phyloP scores from a whole-genome alignment of 2,329 filamentous ascomycete species.

The Myriosclerotinia curreyana region DNA sequence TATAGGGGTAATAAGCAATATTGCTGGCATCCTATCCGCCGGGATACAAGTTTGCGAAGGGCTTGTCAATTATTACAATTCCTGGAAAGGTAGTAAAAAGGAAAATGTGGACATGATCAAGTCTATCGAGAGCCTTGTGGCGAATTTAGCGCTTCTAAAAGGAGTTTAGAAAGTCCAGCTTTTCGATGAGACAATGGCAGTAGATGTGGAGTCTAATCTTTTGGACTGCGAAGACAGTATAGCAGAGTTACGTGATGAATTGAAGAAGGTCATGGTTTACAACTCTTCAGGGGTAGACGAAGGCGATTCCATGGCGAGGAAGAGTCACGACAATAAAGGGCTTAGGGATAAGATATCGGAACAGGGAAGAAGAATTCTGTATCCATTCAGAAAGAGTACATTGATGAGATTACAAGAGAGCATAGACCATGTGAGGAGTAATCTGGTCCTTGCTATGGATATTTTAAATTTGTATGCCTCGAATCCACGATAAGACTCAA shows the following conservation, averaged over 20 bases:
- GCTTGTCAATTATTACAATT: conserved; percentile 17
- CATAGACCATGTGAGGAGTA: conserved; percentile 20
- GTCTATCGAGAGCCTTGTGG: conserved; percentile 12
- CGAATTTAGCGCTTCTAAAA: conserved; percentile 3
- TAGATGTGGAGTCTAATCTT: conserved; percentile 9
- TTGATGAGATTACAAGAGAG: conserved; percentile 24
- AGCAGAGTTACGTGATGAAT: conserved; percentile 11
- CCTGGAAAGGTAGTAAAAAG: conserved; percentile 19
- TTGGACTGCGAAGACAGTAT: conserved; percentile 19
- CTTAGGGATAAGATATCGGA: conserved; percentile 21
- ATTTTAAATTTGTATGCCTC: conserved; percentile 23
- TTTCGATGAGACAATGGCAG: conserved; percentile 10
- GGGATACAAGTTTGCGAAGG: conserved; percentile 20
- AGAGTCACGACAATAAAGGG: neutral
- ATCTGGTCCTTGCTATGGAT: conserved; percentile 23
- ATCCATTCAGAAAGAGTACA: conserved; percentile 28
- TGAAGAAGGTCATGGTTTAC: conserved; percentile 17
- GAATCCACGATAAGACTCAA: neutral
- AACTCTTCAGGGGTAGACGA: conserved; percentile 2
- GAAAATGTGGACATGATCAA: conserved; percentile 16
- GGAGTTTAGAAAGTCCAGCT: neutral
- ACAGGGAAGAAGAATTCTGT: conserved; percentile 22
- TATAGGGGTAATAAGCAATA: conserved; percentile 16
- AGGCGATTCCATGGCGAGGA: neutral
- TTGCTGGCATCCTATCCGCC: conserved; percentile 19